These are phyloP conservation scores for Lentinus brumalis DNA, from an alignment of 768 basidiomycete genomes.

Conservation along the genomic window DNA sequence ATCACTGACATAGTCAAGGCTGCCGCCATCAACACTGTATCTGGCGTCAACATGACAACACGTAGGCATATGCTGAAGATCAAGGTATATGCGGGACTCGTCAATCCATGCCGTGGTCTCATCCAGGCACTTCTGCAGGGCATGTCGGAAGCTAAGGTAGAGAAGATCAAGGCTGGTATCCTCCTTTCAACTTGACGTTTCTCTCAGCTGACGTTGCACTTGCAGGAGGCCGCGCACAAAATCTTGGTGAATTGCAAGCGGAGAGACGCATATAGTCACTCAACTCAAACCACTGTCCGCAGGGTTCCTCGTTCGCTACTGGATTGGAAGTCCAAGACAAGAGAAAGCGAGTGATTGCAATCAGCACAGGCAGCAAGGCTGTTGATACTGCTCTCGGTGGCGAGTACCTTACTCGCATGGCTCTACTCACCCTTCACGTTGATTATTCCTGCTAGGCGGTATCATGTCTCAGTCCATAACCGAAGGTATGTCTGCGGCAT, in stretches of 20 bases:
- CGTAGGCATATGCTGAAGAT: slow-evolving; percentile 89
- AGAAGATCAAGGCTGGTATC: slow-evolving; percentile 82
- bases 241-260: slow-evolving; percentile 55
- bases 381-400: slow-evolving; percentile 91
- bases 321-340: slow-evolving; percentile 90
- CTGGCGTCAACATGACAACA: slow-evolving; percentile 90
- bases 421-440: background rate
- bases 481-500: slow-evolving; percentile 56
- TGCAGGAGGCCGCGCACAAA: slow-evolving; percentile 87
- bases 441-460: slow-evolving; percentile 56
- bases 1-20: slow-evolving; percentile 41
- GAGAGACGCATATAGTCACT: background rate
- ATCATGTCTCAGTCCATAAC: slow-evolving; percentile 92
- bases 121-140: slow-evolving; percentile 51
- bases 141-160: slow-evolving; percentile 95
- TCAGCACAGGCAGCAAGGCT: slow-evolving; percentile 92
- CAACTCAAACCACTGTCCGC: background rate
- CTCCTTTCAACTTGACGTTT: background rate
- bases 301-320: slow-evolving; percentile 92
- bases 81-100: slow-evolving; percentile 54
- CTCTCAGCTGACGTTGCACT: background rate
- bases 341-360: slow-evolving; percentile 73
- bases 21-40: slow-evolving; percentile 82
- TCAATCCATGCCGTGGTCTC: background rate
- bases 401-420: slow-evolving; percentile 31